Evolutionary conservation across 371 early-diverging fungal genomes (phyloP).

Genomic region (Vittaforma corneae): DNA sequence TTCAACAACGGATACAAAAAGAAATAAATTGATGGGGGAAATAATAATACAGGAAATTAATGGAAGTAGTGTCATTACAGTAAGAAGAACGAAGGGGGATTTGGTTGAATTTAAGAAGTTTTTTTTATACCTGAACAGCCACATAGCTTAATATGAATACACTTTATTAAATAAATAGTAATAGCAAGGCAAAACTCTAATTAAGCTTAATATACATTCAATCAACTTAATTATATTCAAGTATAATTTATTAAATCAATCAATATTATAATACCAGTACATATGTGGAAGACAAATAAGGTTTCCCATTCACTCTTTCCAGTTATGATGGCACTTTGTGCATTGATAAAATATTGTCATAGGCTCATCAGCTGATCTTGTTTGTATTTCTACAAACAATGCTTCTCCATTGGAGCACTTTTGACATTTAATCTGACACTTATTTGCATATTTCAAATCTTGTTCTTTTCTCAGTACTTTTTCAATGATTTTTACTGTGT

Average conservation of each 20-base stretch:
- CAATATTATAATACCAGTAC: too few relatives aligned
- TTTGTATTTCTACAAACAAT: conserved; percentile 89
- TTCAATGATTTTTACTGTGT: background rate
- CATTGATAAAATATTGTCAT: conserved; percentile 60
- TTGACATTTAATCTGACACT: conserved; percentile 50
- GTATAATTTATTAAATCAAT: too few relatives aligned
- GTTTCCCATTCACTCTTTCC: conserved; percentile 58
- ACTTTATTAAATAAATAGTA: too few relatives aligned
- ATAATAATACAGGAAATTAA: conserved; percentile 30
- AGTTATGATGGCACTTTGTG: conserved; percentile 53
- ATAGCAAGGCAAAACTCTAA: too few relatives aligned
- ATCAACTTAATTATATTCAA: too few relatives aligned
- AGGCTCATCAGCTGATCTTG: conserved; percentile 83
- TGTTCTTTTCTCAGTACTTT: conserved; percentile 2
- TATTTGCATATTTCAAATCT: conserved; percentile 4
- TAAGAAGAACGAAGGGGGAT: conserved; percentile 51
- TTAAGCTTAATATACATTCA: too few relatives aligned
- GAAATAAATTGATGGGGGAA: conserved; percentile 51
- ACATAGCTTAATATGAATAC: too few relatives aligned
- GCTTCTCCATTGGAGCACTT: conserved; percentile 75
- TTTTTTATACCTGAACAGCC: background rate
- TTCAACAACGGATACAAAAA: conserved; percentile 49
- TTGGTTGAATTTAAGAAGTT: conserved; percentile 56
- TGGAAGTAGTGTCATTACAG: conserved; percentile 29
- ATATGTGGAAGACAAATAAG: too few relatives aligned